Evolutionary conservation across 495 filamentous ascomycete genomes (phyloP).

Genomic region (Aspergillus haitiensis): DNA sequence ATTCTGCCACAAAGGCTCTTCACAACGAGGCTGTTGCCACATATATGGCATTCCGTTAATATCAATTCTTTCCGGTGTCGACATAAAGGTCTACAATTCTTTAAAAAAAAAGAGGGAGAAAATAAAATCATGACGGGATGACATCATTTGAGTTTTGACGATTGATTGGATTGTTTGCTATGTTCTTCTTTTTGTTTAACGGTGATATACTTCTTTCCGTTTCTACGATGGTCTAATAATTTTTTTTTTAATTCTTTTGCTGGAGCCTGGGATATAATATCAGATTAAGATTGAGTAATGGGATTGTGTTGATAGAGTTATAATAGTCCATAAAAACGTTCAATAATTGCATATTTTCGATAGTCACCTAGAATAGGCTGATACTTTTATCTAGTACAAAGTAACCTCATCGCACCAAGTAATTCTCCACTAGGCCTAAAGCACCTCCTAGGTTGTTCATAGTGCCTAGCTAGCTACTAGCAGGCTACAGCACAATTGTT

Average conservation of each 20-base stretch:
- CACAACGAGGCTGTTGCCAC: conserved; percentile 36
- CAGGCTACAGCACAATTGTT: background rate
- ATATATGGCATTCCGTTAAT: conserved; percentile 33
- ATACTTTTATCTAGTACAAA: background rate
- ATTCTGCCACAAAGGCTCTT: conserved; percentile 16
- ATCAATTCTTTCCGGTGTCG: background rate
- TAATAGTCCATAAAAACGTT: background rate
- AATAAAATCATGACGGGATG: too few relatives aligned
- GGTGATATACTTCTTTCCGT: background rate
- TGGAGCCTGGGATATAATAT: background rate
- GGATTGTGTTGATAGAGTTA: background rate
- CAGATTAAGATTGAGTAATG: background rate
- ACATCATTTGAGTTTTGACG: background rate
- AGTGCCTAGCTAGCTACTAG: background rate
- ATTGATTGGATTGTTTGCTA: background rate
- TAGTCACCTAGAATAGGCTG: background rate
- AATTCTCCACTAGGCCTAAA: too few relatives aligned
- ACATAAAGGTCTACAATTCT: background rate
- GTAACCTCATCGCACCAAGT: too few relatives aligned
- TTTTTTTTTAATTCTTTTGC: background rate
- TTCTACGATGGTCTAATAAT: background rate
- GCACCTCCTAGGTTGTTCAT: background rate
- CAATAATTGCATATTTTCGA: background rate
- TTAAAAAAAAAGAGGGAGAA: too few relatives aligned
- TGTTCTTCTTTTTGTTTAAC: background rate